Percentiles rank a stretch among this genome's conserved stretches.
Evolutionary conservation across 768 basidiomycete species (phyloP).

Genomic region (Naganishia antarctica): DNA sequence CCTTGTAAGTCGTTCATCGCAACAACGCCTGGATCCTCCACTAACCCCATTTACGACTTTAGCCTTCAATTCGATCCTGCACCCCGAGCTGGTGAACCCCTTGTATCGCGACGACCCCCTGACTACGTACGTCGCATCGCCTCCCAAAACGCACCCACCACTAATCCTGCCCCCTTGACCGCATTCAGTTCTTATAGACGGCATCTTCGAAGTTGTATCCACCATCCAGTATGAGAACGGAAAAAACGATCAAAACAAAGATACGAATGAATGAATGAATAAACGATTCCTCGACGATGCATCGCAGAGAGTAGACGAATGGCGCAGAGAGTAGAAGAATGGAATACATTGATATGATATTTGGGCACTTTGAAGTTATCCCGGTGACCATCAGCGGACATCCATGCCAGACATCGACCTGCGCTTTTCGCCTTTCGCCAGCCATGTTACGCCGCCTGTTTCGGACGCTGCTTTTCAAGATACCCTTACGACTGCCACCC

Average conservation of each 20-base stretch:
- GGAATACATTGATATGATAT: too few species aligned
- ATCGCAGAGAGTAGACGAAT: too few species aligned
- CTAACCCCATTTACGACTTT: neutral
- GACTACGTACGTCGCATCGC: slow-evolving; percentile 41
- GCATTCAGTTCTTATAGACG: slow-evolving; percentile 25
- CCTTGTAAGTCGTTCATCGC: slow-evolving; percentile 45
- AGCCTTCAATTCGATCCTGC: slow-evolving; percentile 99
- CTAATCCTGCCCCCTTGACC: neutral
- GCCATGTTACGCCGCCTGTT: too few species aligned
- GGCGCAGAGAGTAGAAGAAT: too few species aligned
- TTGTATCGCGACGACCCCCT: slow-evolving; percentile 63
- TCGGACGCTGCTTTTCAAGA: too few species aligned
- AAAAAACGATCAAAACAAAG: neutral
- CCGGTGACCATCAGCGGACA: too few species aligned
- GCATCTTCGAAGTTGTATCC: slow-evolving; percentile 3
- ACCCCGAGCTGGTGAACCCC: slow-evolving; percentile 94
- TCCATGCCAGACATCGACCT: too few species aligned
- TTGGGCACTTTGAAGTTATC: too few species aligned
- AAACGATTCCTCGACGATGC: neutral
- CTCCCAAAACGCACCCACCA: neutral
- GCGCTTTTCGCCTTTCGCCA: too few species aligned
- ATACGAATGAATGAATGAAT: neutral
- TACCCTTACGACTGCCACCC: too few species aligned
- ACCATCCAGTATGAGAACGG: neutral
- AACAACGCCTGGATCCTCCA: neutral